Percentiles rank a stretch among this genome's conserved stretches.
These are phyloP conservation scores for Trichoderma brevicompactum DNA, from an alignment of 2,329 filamentous ascomycete species.

Conservation along the genomic window DNA sequence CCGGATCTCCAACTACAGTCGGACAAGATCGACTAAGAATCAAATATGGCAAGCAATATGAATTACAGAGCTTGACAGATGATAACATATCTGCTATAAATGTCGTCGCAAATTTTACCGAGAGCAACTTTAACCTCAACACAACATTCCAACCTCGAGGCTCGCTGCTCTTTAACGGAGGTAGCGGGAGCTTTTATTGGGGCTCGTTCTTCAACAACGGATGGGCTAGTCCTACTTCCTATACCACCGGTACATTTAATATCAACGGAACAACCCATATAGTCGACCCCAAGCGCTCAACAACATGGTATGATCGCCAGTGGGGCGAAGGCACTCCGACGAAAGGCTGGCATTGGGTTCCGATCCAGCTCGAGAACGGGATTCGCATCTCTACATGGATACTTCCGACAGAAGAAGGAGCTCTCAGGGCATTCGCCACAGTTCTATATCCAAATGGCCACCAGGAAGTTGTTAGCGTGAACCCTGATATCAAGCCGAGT, in stretches of 20 bases:
- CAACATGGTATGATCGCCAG: constrained; percentile 7
- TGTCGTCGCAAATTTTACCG: neutral
- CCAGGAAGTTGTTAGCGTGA: constrained; percentile 3
- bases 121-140: constrained; percentile 5
- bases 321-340: neutral
- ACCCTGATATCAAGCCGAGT: neutral
- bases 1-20: neutral
- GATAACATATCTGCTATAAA: neutral
- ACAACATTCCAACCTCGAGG: neutral
- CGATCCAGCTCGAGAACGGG: constrained; percentile 4
- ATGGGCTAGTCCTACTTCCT: neutral
- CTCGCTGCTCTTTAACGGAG: neutral
- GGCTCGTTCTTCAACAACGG: neutral
- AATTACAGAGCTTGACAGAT: neutral
- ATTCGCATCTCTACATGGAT: neutral
- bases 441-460: neutral
- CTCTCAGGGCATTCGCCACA: neutral
- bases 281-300: neutral
- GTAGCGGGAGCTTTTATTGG: constrained; percentile 3
- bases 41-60: neutral
- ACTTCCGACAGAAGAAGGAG: neutral
- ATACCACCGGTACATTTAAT: constrained; percentile 1
- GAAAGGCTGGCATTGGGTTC: neutral
- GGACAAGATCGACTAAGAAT: neutral
- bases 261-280: neutral